Evolutionary conservation across 2,329 filamentous ascomycete genomes (phyloP).

Genomic region (Chaetothyriales sp.): DNA sequence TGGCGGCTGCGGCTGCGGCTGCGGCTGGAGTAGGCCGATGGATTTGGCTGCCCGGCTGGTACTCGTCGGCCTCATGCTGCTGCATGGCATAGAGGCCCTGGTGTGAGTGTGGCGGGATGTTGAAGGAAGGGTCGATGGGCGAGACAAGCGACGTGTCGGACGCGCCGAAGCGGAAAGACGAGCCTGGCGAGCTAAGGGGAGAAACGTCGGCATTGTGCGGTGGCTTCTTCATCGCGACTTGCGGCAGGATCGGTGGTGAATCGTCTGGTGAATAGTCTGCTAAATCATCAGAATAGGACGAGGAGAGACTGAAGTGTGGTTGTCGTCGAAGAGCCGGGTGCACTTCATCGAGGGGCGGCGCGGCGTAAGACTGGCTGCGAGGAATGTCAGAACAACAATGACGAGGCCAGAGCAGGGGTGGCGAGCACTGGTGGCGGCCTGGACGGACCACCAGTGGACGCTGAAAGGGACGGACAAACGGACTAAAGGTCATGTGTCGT

Average conservation of each 20-base stretch:
- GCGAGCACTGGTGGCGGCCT: too few relatives aligned
- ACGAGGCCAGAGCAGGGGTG: neutral
- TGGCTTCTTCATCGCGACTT: neutral
- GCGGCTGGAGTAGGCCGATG: neutral
- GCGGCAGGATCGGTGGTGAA: neutral
- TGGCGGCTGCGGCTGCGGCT: neutral
- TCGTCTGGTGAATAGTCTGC: neutral
- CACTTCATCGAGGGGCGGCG: neutral
- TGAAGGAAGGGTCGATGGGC: constrained; percentile 20
- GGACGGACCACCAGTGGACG: too few relatives aligned
- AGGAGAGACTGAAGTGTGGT: neutral
- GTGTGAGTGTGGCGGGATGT: constrained; percentile 15
- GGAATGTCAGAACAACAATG: neutral
- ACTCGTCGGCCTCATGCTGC: neutral
- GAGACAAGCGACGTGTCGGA: constrained; percentile 16
- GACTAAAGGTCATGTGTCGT: neutral
- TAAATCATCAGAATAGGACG: neutral
- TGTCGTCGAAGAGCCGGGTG: neutral
- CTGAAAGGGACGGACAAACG: neutral
- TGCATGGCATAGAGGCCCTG: neutral
- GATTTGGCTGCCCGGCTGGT: too few relatives aligned
- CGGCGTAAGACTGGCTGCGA: neutral
- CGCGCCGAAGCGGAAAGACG: constrained; percentile 8
- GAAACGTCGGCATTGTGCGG: constrained; percentile 15
- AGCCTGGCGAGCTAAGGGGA: constrained; percentile 17